phyloP scores from a whole-genome alignment of 306 rosid genomes.

The Quercus ilex region DNA sequence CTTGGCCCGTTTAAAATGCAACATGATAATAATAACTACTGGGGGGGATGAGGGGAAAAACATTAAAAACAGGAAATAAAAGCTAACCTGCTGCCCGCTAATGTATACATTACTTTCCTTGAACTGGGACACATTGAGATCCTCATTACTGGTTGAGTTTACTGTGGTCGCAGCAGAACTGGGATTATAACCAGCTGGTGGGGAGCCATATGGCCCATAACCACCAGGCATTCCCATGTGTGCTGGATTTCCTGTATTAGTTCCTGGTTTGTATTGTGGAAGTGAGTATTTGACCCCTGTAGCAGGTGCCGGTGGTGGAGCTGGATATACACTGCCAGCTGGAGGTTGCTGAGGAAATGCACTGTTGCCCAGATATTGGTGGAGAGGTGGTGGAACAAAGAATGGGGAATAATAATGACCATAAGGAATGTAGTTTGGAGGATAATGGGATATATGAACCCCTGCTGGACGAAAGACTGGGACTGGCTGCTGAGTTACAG shows the following conservation, averaged over 20 bases:
- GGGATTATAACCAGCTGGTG: conserved; percentile 76
- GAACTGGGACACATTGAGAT: conserved; percentile 76
- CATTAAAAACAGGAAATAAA: conserved; percentile 11
- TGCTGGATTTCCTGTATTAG: conserved; percentile 65
- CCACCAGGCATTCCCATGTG: conserved; percentile 77
- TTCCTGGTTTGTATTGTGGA: conserved; percentile 80
- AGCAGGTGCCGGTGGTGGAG: conserved; percentile 63
- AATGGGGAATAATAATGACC: conserved; percentile 79
- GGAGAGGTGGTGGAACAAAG: conserved; percentile 82
- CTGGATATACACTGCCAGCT: conserved; percentile 71
- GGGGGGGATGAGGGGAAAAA: conserved; percentile 6
- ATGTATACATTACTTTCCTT: conserved; percentile 85
- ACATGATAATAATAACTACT: conserved; percentile 1
- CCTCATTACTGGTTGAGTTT: conserved; percentile 72
- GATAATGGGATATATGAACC: conserved; percentile 79
- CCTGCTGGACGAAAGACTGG: conserved; percentile 88
- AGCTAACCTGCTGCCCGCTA: conserved; percentile 81
- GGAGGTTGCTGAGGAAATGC: conserved; percentile 91
- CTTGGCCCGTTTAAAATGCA: not conserved
- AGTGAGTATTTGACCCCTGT: conserved; percentile 83
- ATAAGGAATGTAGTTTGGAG: conserved; percentile 86
- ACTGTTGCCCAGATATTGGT: conserved; percentile 87
- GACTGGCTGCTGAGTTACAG: conserved; percentile 84
- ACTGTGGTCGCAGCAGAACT: conserved; percentile 62
- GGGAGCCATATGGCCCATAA: conserved; percentile 83